A percentile compares a stretch with the other conserved stretches of the same genome.
phyloP scores from a whole-genome alignment of 2,329 filamentous ascomycete species.

The Daldinia sp. region DNA sequence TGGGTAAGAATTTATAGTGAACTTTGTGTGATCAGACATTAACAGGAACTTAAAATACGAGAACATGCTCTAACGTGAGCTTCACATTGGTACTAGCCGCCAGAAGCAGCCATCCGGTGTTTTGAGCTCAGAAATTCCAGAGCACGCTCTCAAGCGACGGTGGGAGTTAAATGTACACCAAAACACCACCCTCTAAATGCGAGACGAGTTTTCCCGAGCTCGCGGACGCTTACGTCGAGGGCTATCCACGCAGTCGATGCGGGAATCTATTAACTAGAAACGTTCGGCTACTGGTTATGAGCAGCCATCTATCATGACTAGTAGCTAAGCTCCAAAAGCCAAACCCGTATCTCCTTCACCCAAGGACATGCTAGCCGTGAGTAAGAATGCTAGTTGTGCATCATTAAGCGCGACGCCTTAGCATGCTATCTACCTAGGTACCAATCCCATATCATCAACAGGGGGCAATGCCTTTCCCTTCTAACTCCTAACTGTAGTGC shows the following conservation, averaged over 20 bases:
- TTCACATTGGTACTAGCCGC: too few relatives aligned
- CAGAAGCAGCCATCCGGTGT: too few relatives aligned
- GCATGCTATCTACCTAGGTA: slow-evolving; percentile 12
- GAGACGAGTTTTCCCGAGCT: too few relatives aligned
- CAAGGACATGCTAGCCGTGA: not conserved
- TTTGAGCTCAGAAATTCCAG: not conserved
- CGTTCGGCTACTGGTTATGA: not conserved
- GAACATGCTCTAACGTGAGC: too few relatives aligned
- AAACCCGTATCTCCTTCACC: not conserved
- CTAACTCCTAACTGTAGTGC: not conserved
- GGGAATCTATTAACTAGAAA: not conserved
- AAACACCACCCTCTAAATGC: too few relatives aligned
- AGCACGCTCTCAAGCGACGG: not conserved
- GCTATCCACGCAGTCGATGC: not conserved
- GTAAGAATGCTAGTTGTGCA: not conserved
- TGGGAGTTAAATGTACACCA: not conserved
- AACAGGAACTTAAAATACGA: too few relatives aligned
- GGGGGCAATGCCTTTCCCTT: not conserved
- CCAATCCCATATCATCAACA: slow-evolving; percentile 5
- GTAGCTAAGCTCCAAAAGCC: not conserved
- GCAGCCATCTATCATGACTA: not conserved
- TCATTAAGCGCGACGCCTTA: slow-evolving; percentile 3
- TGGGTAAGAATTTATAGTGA: too few relatives aligned
- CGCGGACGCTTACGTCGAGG: too few relatives aligned
- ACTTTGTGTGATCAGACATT: too few relatives aligned